Evolutionary conservation across 2,329 filamentous ascomycete genomes (phyloP), one percentile per base, ranked within the genome.

Genomic region (Exophiala xenobiotica): DNA sequence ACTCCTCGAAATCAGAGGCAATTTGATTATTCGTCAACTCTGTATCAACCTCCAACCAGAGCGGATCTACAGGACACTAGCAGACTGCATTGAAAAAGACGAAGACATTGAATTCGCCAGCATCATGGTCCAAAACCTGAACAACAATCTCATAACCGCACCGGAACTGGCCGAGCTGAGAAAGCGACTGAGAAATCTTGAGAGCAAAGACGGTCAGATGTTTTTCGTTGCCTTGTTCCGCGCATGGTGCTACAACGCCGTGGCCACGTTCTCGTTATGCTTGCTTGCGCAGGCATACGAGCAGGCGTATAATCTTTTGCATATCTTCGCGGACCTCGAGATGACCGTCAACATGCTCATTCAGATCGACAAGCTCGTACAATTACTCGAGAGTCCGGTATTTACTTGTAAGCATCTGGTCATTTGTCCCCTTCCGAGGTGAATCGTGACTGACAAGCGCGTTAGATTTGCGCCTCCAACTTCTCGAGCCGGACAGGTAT

Each of bases 291-390:
- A 99, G 70, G 93, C 92, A 9, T 99, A 99, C 66, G 93, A 99
- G 67, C 95, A 97, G 67, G 93, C 93, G 8, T 99, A 97, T 65
- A 90, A 97, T 66, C 78, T 99, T 12, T 77, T 99, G 14, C 91
- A 96, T 66, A 93, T 97, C 41, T 96, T 99, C 70, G 93, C 90
- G 53, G 93, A 99, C 64, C 78, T 99, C 42, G 93, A 99, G 68
- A 97, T 99, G 90, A 97, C 92, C 0, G 93, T 99, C 62, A 96
- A 96, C 63, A 95, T 96, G 71, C 81, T 99, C 49, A 99, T 99
- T 37, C 95, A 99, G 68, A 96, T 99, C 61, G 93, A 99, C 70
- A 99, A 99, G 69, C 79, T 99, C 12, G 93, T 99, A 9, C 93
- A 99, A 68, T 79, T 99, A 12, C 83, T 99, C 31, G 93, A 99